These are phyloP conservation scores for Magnolia kwangsiensis DNA, from an alignment of 164 flowering plant species.

Conservation along the genomic window DNA sequence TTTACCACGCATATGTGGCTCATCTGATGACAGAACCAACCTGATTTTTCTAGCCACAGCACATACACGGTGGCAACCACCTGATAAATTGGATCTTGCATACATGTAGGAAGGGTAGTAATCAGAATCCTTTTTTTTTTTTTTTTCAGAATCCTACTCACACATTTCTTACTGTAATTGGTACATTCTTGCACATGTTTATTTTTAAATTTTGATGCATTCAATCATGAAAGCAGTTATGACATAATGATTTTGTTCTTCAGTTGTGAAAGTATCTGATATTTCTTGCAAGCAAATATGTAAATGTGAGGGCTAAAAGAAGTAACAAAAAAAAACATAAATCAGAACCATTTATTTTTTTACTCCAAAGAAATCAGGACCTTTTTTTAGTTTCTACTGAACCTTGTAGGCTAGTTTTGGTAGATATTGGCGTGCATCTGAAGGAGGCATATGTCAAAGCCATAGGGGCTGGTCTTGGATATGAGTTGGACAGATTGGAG, in stretches of 20 bases:
- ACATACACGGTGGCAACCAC: too few species aligned
- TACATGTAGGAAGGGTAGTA: too few species aligned
- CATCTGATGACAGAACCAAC: too few species aligned
- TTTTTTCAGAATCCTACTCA: not conserved
- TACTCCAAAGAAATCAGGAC: not conserved
- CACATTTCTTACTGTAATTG: not conserved
- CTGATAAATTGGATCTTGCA: too few species aligned
- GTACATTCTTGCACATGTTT: not conserved
- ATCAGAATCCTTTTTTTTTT: not conserved
- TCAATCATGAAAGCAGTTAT: not conserved
- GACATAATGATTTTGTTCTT: not conserved
- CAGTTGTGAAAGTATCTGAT: not conserved
- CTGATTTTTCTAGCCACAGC: too few species aligned
- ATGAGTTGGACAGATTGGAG: constrained; percentile 52
- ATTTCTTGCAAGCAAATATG: not conserved
- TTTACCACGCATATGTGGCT: too few species aligned
- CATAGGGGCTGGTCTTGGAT: constrained; percentile 62
- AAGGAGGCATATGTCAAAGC: constrained; percentile 91
- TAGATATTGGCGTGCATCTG: constrained; percentile 86
- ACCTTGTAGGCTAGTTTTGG: constrained; percentile 5
- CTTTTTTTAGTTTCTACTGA: not conserved
- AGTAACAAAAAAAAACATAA: not conserved
- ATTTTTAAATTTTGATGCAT: not conserved
- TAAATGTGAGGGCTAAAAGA: not conserved
- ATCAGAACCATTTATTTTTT: not conserved